Base-by-base conservation (phyloP, 2,329 filamentous ascomycete species). In the Ambrosiella xylebori region DNA sequence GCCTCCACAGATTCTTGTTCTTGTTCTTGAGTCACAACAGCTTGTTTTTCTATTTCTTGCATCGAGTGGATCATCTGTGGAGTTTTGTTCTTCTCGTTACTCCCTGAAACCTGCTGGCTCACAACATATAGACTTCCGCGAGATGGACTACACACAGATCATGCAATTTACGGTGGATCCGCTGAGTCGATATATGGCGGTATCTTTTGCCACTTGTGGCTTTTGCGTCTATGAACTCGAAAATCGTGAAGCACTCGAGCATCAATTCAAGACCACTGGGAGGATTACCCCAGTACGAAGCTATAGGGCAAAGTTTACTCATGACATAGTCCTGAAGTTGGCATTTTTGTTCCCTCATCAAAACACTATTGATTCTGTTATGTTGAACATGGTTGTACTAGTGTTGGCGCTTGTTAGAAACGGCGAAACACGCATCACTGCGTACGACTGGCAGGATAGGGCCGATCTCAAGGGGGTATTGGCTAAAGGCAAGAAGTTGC, bases 301-400 rank as follows among this genome's bases (percentile, higher is more conserved):
- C 0, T 67, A 64, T 44, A 65, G 69, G 15, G 65, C 73, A 15
- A 73, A 76, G 8, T 63, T 68, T 8, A 73, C 88, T 7, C 77
- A 82, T 7, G 89, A 87, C 0, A 75, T 83, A n/a, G 87, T 97
- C 58, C 76, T 91, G 64, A 86, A 88, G 64, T 83, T 96, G 75
- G 85, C 89, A 19, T 98, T 97, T 63, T 74, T 98, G 2, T 81
- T 85, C 60, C 86, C 89, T 7, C 75, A 76, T 8, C 9, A 12
- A 9, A 40, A 41, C 27, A 39, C 39, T 9, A 40, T 8, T 12
- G 70, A 77, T 0, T 76, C 80, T 56, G 82, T 90, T 57, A 82
- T 90, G 61, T 76, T 80, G 8, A 74, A 82, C 57, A 82, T 83
- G 64, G 79, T 94, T 49, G 83, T 94, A n/a, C 74, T 97, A 2